phyloP scores from a whole-genome alignment of 495 filamentous ascomycete species.

The Penicillium cinerascens region DNA sequence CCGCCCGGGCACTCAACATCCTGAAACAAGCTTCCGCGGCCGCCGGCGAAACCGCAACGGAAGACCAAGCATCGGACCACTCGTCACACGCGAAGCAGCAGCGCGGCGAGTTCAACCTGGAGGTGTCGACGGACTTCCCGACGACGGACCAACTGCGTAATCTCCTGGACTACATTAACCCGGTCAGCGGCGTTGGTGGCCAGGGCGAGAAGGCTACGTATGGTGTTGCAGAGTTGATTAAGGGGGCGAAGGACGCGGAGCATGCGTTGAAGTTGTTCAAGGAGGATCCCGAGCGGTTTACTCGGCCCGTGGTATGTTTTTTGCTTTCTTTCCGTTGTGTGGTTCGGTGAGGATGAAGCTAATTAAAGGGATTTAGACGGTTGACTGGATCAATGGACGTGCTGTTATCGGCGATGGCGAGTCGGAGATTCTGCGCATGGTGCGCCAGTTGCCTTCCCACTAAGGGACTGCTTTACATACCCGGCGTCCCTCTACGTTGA shows the following conservation, averaged over 20 bases:
- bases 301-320: conserved; percentile 65
- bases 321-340: neutral
- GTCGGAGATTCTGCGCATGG: conserved; percentile 79
- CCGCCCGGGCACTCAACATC: conserved; percentile 61
- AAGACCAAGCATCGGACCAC: conserved; percentile 64
- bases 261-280: conserved; percentile 77
- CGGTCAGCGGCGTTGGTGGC: conserved; percentile 37
- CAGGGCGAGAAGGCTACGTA: conserved; percentile 27
- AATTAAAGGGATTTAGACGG: conserved; percentile 55
- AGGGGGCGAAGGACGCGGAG: conserved; percentile 63
- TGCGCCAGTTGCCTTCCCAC: conserved; percentile 47
- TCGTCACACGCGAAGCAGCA: conserved; percentile 49
- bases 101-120: conserved; percentile 74
- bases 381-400: conserved; percentile 92
- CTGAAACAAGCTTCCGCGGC: conserved; percentile 71
- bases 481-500: neutral
- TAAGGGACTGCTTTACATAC: conserved; percentile 4
- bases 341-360: conserved; percentile 4
- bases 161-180: conserved; percentile 81
- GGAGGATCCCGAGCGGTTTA: conserved; percentile 55
- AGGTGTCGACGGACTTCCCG: conserved; percentile 76
- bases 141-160: conserved; percentile 80
- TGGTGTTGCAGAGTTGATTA: conserved; percentile 53
- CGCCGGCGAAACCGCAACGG: conserved; percentile 55
- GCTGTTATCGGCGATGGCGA: conserved; percentile 72